Conservation (phyloP, 805 yeast species). For the Kazachstania martiniae region DNA sequence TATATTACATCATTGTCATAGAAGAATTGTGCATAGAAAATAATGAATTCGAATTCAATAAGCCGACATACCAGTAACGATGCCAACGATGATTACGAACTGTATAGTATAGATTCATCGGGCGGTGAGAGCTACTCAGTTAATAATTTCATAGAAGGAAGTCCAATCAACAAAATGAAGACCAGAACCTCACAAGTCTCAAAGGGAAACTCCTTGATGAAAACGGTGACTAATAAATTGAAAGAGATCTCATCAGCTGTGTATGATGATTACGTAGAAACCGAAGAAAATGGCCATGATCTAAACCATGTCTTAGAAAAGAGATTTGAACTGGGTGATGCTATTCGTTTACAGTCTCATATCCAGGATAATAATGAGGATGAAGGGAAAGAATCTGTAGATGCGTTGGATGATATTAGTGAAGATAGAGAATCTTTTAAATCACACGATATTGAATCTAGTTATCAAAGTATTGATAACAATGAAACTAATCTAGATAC, state of each 20-base stretch:
- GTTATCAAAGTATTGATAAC: neutral
- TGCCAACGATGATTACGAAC: too few species aligned
- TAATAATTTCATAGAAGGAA: too few species aligned
- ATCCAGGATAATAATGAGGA: neutral
- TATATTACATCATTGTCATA: too few species aligned
- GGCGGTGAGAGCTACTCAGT: too few species aligned
- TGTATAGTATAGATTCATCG: too few species aligned
- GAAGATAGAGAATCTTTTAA: neutral
- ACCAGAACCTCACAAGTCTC: too few species aligned
- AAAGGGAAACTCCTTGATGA: neutral
- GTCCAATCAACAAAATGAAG: too few species aligned
- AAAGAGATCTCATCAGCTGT: slow-evolving; percentile 4
- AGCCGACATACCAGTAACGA: too few species aligned
- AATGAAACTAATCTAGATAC: slow-evolving; percentile 22
- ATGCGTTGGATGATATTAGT: neutral
- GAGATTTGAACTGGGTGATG: slow-evolving; percentile 25
- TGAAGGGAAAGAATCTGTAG: too few species aligned
- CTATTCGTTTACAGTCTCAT: slow-evolving; percentile 15
- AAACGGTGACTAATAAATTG: neutral
- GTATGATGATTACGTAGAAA: slow-evolving; percentile 16
- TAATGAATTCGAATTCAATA: too few species aligned
- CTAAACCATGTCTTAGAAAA: slow-evolving; percentile 13
- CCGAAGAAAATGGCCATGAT: slow-evolving; percentile 6
- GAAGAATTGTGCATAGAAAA: too few species aligned
- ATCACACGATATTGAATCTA: neutral